These are phyloP conservation scores for Oryza glumipatula DNA, from an alignment of 176 grass and related monocot genomes.

Conservation along the genomic window DNA sequence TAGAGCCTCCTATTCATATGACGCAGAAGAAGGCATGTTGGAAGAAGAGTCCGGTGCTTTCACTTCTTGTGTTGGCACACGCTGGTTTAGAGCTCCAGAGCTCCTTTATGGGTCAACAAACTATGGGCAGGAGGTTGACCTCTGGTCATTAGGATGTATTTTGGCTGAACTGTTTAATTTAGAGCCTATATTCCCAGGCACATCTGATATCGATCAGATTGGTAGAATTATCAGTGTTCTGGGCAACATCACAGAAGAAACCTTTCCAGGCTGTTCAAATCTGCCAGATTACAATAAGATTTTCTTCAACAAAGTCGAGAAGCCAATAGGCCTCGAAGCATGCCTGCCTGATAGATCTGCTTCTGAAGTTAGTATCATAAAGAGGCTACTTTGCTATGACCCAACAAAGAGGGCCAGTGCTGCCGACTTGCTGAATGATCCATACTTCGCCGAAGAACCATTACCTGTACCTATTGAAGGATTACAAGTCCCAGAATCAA, in stretches of 20 bases:
- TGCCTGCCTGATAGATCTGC: constrained; percentile 67
- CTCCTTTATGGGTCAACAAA: constrained; percentile 87
- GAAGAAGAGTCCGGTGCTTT: constrained; percentile 61
- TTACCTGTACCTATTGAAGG: constrained; percentile 56
- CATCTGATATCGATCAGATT: constrained; percentile 90
- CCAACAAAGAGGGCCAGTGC: constrained; percentile 60
- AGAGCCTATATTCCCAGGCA: constrained; percentile 75
- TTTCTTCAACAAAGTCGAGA: constrained; percentile 73
- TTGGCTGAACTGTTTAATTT: constrained; percentile 77
- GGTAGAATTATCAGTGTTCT: constrained; percentile 80
- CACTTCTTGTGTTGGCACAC: constrained; percentile 89
- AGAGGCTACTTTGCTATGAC: constrained; percentile 67
- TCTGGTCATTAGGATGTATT: constrained; percentile 93
- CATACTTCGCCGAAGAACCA: constrained; percentile 75
- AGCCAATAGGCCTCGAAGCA: constrained; percentile 63
- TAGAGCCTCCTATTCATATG: constrained; percentile 64
- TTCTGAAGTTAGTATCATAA: constrained; percentile 67
- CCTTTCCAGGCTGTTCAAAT: constrained; percentile 75
- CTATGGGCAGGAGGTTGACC: constrained; percentile 83
- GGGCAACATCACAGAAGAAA: constrained; percentile 75
- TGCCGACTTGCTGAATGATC: constrained; percentile 55
- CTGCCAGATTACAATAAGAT: constrained; percentile 89
- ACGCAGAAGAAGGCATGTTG: constrained; percentile 55
- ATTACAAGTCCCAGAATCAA: constrained; percentile 60
- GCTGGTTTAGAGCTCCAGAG: constrained; percentile 91